Percentiles rank a stretch among this genome's conserved stretches.
Evolutionary conservation across 2,329 filamentous ascomycete genomes (phyloP).

Genomic region (Bipolaris zeicola): DNA sequence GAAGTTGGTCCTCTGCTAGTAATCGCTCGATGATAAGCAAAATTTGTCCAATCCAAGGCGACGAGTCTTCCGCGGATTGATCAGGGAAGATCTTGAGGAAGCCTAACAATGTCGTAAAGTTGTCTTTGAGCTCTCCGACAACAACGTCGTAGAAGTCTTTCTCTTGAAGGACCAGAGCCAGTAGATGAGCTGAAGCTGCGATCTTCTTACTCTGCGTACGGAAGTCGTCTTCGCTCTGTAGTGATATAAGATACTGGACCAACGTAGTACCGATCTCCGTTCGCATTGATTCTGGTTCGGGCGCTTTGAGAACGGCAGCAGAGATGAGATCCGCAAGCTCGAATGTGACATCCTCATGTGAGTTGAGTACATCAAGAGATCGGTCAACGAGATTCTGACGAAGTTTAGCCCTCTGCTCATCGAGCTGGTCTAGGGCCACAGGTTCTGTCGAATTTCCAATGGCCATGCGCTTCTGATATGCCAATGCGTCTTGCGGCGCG

Average conservation of each 20-base stretch:
- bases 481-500: conserved; percentile 33
- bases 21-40: conserved; percentile 88
- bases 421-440: conserved; percentile 77
- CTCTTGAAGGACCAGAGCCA: conserved; percentile 86
- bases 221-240: conserved; percentile 64
- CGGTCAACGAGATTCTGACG: conserved; percentile 82
- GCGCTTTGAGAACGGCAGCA: conserved; percentile 68
- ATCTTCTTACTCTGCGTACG: conserved; percentile 69
- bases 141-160: conserved; percentile 79
- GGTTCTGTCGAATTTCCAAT: conserved; percentile 44
- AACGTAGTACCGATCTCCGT: conserved; percentile 82
- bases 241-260: conserved; percentile 77
- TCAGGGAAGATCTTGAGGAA: conserved; percentile 76
- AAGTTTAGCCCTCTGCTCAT: conserved; percentile 73
- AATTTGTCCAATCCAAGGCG: conserved; percentile 90
- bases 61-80: conserved; percentile 74
- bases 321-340: conserved; percentile 87
- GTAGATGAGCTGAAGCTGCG: conserved; percentile 87
- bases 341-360: conserved; percentile 85
- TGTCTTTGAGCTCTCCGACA: conserved; percentile 74
- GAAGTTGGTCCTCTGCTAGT: conserved; percentile 86
- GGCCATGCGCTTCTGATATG: conserved; percentile 42
- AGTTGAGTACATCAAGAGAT: conserved; percentile 86
- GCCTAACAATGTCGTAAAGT: conserved; percentile 73
- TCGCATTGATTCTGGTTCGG: conserved; percentile 63